phyloP scores from a whole-genome alignment of 257 asterid genomes.

The Craterostigma plantagineum region DNA sequence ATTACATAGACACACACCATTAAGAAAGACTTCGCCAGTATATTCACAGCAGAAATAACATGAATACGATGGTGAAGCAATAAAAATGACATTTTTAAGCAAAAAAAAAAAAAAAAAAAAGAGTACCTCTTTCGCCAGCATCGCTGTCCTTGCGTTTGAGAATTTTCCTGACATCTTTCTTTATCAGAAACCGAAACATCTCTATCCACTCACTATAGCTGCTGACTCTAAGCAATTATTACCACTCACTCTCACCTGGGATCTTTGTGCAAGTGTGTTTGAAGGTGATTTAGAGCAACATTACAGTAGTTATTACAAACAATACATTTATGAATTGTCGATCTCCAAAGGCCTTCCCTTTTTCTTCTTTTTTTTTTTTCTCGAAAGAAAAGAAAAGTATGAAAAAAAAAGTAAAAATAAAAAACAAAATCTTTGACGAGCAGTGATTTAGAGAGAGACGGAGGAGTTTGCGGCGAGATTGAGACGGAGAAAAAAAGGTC shows the following conservation, averaged over 20 bases:
- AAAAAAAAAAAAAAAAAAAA: no score
- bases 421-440: conserved; percentile 11
- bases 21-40: no score
- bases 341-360: background rate
- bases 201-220: conserved; percentile 3
- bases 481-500: conserved; percentile 5
- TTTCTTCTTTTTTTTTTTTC: background rate
- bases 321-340: no score
- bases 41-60: no score
- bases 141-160: conserved; percentile 97
- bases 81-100: no score
- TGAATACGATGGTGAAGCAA: no score
- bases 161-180: conserved; percentile 62
- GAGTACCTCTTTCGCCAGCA: conserved; percentile 75
- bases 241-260: conserved; percentile 13
- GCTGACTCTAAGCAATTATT: conserved; percentile 5
- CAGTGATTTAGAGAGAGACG: conserved; percentile 20
- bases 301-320: no score
- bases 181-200: conserved; percentile 49
- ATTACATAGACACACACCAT: no score
- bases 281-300: no score
- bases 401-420: conserved; percentile 5
- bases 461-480: conserved; percentile 39
- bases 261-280: conserved; percentile 3
- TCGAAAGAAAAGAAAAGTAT: no score